Percentiles rank a stretch among this genome's conserved stretches.
Evolutionary conservation across 768 basidiomycete species (phyloP).

Genomic region (Cystofilobasidium ferigula): DNA sequence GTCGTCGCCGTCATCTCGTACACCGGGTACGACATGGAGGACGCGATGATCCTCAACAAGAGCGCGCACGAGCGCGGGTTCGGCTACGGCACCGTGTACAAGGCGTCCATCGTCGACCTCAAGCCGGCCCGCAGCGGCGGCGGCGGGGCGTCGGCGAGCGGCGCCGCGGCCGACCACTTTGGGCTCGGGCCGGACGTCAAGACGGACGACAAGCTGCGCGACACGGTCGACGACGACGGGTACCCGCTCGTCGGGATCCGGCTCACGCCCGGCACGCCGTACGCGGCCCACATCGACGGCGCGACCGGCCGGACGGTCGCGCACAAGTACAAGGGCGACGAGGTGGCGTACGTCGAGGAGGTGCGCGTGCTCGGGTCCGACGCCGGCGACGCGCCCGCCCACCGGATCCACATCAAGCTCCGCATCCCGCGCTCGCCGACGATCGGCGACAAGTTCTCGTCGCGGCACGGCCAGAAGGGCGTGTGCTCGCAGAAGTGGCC

Average conservation of each 20-base stretch:
- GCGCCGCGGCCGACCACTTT: conserved; percentile 68
- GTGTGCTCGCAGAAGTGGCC: conserved; percentile 99
- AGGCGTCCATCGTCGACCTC: conserved; percentile 81
- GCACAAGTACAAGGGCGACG: conserved; percentile 94
- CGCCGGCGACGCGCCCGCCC: conserved; percentile 71
- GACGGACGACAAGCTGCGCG: conserved; percentile 41
- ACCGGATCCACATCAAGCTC: conserved; percentile 85
- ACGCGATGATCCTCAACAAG: conserved; percentile 99
- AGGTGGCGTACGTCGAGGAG: conserved; percentile 75
- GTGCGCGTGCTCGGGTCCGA: conserved; percentile 85
- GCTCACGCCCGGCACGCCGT: conserved; percentile 60
- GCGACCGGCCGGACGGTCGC: conserved; percentile 68
- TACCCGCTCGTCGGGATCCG: conserved; percentile 65
- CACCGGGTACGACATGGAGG: conserved; percentile 99
- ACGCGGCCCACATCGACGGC: conserved; percentile 82
- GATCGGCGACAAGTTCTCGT: conserved; percentile 99
- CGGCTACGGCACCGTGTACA: conserved; percentile 91
- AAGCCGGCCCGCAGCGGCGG: too few species aligned
- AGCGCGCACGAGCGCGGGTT: conserved; percentile 97
- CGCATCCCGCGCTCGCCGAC: conserved; percentile 89
- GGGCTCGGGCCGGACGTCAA: conserved; percentile 65
- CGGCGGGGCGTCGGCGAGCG: conserved; percentile 52
- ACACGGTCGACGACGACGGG: conserved; percentile 69
- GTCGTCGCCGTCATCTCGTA: conserved; percentile 99
- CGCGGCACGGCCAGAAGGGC: conserved; percentile 97